Conservation (phyloP, 2,329 filamentous ascomycete species). For the Microdochium nivale region DNA sequence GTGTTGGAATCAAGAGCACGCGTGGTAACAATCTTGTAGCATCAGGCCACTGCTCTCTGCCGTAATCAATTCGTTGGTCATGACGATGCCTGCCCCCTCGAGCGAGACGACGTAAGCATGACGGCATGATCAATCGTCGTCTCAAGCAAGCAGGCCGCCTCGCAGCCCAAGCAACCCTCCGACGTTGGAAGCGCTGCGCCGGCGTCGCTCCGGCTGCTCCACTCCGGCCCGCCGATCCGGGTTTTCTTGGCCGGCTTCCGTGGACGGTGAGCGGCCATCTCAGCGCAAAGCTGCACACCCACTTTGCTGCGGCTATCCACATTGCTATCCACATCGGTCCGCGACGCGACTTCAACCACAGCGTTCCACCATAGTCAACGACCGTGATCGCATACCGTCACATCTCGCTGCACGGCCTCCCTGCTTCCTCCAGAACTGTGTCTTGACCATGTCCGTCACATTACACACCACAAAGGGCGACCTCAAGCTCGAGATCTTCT, state of each 20-base stretch:
- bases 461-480: slow-evolving; percentile 85
- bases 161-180: background rate
- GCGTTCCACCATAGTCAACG: background rate
- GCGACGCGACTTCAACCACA: background rate
- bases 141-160: too few relatives aligned
- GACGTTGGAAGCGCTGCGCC: background rate
- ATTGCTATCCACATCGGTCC: too few relatives aligned
- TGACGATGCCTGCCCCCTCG: too few relatives aligned
- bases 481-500: slow-evolving; percentile 94
- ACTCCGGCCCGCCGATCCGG: background rate
- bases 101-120: background rate
- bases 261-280: background rate
- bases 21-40: too few relatives aligned
- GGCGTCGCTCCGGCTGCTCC: background rate
- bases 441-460: slow-evolving; percentile 51
- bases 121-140: background rate
- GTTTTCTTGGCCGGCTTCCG: background rate
- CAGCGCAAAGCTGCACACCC: background rate
- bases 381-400: background rate
- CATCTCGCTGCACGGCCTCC: too few relatives aligned
- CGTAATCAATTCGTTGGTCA: too few relatives aligned
- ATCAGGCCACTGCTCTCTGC: too few relatives aligned
- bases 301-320: too few relatives aligned
- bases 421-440: background rate
- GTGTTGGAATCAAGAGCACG: too few relatives aligned